Conservation (phyloP, 2,329 filamentous ascomycete genomes). For the Penicillium sp. region DNA sequence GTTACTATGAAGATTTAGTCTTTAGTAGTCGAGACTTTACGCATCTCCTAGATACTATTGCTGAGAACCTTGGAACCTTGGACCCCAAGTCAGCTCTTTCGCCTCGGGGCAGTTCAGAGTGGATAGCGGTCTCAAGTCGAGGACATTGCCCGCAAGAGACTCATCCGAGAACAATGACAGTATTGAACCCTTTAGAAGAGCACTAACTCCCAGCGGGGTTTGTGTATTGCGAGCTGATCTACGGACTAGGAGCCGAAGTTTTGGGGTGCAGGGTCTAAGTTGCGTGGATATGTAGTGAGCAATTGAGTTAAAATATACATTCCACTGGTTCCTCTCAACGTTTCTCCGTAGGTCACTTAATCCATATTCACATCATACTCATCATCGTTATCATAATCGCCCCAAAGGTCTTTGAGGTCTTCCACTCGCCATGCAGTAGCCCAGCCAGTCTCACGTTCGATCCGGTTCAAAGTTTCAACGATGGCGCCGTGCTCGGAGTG, state of each 20-base stretch:
- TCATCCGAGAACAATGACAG: neutral
- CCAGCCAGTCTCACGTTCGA: constrained; percentile 56
- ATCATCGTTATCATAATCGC: constrained; percentile 36
- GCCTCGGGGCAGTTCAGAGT: neutral
- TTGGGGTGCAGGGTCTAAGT: too few relatives aligned
- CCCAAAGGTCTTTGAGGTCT: constrained; percentile 54
- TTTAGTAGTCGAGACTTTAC: too few relatives aligned
- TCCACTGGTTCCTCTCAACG: neutral
- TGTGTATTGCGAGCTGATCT: too few relatives aligned
- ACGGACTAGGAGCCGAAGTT: too few relatives aligned
- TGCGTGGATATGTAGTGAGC: neutral
- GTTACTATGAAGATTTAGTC: too few relatives aligned
- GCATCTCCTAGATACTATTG: neutral
- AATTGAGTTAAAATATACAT: neutral
- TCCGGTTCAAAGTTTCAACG: constrained; percentile 48
- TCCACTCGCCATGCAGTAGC: constrained; percentile 54
- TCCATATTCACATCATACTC: constrained; percentile 16
- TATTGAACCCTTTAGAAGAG: neutral
- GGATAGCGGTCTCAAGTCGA: constrained; percentile 6
- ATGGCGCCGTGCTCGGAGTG: constrained; percentile 46
- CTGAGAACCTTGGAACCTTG: neutral
- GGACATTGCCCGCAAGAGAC: neutral
- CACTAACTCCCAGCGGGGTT: too few relatives aligned
- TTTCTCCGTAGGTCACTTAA: neutral
- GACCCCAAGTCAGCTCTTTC: neutral